Percentiles rank a stretch among this genome's conserved stretches.
Conservation (phyloP, 345 rosid genomes). For the Syzygium aromaticum region DNA sequence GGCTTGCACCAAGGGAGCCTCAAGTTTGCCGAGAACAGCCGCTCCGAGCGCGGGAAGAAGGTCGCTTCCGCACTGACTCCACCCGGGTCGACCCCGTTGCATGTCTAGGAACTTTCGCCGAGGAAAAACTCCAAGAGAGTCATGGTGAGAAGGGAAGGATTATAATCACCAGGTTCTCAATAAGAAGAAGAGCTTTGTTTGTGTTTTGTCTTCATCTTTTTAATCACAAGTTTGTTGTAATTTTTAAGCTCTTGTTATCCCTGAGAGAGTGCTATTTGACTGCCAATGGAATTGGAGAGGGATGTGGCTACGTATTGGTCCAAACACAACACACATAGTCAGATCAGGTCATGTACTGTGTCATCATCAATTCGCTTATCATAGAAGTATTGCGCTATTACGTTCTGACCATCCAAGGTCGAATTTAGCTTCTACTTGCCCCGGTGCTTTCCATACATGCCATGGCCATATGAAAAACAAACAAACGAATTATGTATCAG, state of each 20-base stretch:
- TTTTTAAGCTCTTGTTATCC: background rate
- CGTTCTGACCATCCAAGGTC: background rate
- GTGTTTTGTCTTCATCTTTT: background rate
- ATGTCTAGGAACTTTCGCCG: constrained; percentile 20
- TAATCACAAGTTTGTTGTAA: background rate
- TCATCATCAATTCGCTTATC: background rate
- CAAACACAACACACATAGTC: background rate
- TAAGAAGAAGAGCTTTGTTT: background rate
- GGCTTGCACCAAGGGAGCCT: constrained; percentile 57
- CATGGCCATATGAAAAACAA: background rate
- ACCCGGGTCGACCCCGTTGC: constrained; percentile 26
- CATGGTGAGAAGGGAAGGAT: background rate
- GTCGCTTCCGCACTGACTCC: constrained; percentile 40
- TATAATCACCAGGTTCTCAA: background rate
- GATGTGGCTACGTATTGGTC: background rate
- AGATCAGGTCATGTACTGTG: background rate
- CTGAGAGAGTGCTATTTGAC: background rate
- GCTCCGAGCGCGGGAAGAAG: constrained; percentile 58
- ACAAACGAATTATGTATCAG: background rate
- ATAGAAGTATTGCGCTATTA: background rate
- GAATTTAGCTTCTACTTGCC: background rate
- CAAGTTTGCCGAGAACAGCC: constrained; percentile 64
- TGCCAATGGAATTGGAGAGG: background rate
- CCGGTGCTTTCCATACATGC: background rate
- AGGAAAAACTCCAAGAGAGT: background rate